These are phyloP conservation scores for Plantago ovata DNA, from an alignment of 257 asterid species.

Conservation along the genomic window DNA sequence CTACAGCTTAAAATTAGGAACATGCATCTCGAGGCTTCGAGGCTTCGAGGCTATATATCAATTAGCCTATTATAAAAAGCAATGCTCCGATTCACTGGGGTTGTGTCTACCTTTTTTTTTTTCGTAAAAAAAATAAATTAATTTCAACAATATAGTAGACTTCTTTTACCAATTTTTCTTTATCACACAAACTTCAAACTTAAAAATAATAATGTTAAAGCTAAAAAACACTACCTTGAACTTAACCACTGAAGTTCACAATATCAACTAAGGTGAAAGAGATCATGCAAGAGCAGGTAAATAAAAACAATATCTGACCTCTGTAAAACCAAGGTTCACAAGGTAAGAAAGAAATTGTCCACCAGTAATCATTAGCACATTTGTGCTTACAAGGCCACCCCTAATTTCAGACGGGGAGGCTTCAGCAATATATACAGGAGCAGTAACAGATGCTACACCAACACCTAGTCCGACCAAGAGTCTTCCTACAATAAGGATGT, in stretches of 20 bases:
- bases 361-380: constrained; percentile 95
- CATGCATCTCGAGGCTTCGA: no score
- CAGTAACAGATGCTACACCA: constrained; percentile 95
- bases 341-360: constrained; percentile 97
- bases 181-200: no score
- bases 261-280: constrained; percentile 1
- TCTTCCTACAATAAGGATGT: constrained; percentile 76
- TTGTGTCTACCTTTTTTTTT: no score
- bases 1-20: no score
- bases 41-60: no score
- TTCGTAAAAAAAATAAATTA: no score
- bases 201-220: not conserved
- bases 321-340: constrained; percentile 91
- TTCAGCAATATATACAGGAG: constrained; percentile 96
- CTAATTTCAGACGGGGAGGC: constrained; percentile 90
- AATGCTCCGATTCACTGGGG: not conserved
- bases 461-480: constrained; percentile 82
- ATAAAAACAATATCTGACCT: constrained; percentile 47
- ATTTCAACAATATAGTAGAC: not conserved
- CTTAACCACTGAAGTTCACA: constrained; percentile 9
- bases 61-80: not conserved
- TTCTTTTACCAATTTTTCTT: no score
- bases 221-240: constrained; percentile 3
- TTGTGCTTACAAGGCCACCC: constrained; percentile 95
- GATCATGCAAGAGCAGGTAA: constrained; percentile 2